A percentile compares a stretch with the other conserved stretches of the same genome.
phyloP scores from a whole-genome alignment of 2,329 filamentous ascomycete genomes.

The Pyricularia grisea region DNA sequence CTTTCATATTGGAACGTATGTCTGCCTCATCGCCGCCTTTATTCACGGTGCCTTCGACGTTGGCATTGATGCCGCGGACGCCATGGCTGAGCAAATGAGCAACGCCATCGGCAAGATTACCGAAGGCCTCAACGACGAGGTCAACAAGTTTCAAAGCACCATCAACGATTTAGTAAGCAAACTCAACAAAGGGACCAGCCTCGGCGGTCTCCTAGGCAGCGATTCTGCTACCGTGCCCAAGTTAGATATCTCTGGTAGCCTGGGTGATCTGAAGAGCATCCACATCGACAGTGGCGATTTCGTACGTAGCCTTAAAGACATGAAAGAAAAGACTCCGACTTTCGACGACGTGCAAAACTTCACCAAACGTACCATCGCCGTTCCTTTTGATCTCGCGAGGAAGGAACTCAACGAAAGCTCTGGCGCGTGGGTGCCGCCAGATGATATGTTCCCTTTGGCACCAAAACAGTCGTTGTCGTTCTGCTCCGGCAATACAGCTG shows the following conservation, averaged over 20 bases:
- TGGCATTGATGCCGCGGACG: conserved; percentile 33
- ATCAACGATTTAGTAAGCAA: conserved; percentile 10
- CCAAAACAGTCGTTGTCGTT: conserved; percentile 75
- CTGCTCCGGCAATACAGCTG: conserved; percentile 75
- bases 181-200: conserved; percentile 43
- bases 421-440: conserved; percentile 68
- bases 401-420: conserved; percentile 61
- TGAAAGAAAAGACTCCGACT: conserved; percentile 72
- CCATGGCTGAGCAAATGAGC: conserved; percentile 37
- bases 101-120: conserved; percentile 41
- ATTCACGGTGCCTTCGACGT: conserved; percentile 71
- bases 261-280: conserved; percentile 61
- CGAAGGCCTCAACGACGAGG: conserved; percentile 44
- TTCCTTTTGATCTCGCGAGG: conserved; percentile 58
- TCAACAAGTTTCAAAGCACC: conserved; percentile 25
- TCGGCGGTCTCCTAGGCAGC: conserved; percentile 30
- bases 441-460: conserved; percentile 73
- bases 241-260: conserved; percentile 49
- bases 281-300: conserved; percentile 60
- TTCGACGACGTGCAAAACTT: conserved; percentile 79
- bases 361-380: conserved; percentile 62
- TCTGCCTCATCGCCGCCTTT: conserved; percentile 79
- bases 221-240: conserved; percentile 3
- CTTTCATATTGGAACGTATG: conserved; percentile 80
- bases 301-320: conserved; percentile 56